phyloP scores from a whole-genome alignment of 108 stramenopile species.

The Cyclotella baltica region DNA sequence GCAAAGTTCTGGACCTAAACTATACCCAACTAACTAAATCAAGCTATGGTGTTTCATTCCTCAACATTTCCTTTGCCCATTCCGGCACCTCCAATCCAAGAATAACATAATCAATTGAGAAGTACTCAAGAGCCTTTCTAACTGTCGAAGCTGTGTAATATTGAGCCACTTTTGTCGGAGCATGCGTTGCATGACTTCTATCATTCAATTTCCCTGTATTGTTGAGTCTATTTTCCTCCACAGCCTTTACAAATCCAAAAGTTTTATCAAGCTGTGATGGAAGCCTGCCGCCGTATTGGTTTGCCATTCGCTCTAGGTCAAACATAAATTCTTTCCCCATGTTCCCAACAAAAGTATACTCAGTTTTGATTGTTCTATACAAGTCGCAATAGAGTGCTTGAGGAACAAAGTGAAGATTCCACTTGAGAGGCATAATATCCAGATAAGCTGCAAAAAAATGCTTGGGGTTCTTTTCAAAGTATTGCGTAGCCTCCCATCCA shows the following conservation, averaged over 20 bases:
- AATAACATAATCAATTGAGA: conserved; percentile 64
- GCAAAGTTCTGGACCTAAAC: too few species aligned
- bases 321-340: conserved; percentile 59
- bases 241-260: conserved; percentile 22
- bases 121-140: conserved; percentile 61
- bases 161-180: conserved; percentile 33
- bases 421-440: conserved; percentile 60
- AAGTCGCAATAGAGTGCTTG: conserved; percentile 60
- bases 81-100: conserved; percentile 63
- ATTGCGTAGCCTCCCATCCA: conserved; percentile 1
- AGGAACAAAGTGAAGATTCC: conserved; percentile 73
- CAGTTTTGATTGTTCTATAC: conserved; percentile 38
- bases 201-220: conserved; percentile 10
- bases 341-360: conserved; percentile 62
- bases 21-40: too few species aligned
- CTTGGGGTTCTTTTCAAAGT: conserved; percentile 35
- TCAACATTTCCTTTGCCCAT: conserved; percentile 70
- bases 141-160: conserved; percentile 70
- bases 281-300: conserved; percentile 26
- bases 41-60: conserved; percentile 37
- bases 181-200: conserved; percentile 33
- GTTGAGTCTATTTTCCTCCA: conserved; percentile 18
- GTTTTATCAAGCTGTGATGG: conserved; percentile 28
- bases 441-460: conserved; percentile 62
- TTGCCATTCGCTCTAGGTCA: conserved; percentile 51